Conservation (phyloP, 768 basidiomycete genomes). For the Trametes coccinea region DNA sequence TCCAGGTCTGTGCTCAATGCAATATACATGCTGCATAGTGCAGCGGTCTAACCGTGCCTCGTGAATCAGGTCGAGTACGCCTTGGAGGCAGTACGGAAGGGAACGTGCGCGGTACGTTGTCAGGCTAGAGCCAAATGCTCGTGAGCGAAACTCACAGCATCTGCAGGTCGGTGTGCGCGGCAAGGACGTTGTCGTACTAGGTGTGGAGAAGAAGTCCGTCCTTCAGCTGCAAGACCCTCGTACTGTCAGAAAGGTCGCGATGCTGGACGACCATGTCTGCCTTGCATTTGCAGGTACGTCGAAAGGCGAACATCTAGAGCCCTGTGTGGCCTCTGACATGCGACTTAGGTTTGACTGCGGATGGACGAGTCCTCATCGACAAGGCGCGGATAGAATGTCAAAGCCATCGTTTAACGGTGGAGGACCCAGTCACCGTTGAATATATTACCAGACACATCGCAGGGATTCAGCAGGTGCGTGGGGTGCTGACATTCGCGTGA, state of each 20-base stretch:
- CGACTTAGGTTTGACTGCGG: slow-evolving; percentile 84
- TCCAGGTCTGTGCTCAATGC: slow-evolving; percentile 64
- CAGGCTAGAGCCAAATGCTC: no score
- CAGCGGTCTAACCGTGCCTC: slow-evolving; percentile 21
- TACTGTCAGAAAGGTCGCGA: slow-evolving; percentile 96
- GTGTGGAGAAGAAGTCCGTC: slow-evolving; percentile 98
- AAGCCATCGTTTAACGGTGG: slow-evolving; percentile 93
- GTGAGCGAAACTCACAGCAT: slow-evolving; percentile 7
- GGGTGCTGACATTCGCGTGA: background rate
- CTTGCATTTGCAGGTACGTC: slow-evolving; percentile 92
- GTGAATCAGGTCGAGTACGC: slow-evolving; percentile 91
- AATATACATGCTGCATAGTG: background rate
- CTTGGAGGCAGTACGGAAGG: slow-evolving; percentile 94
- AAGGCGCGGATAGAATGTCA: slow-evolving; percentile 98
- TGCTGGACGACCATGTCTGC: slow-evolving; percentile 97
- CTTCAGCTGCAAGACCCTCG: slow-evolving; percentile 97
- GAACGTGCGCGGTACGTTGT: slow-evolving; percentile 85
- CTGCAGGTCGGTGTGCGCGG: slow-evolving; percentile 92
- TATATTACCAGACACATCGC: slow-evolving; percentile 98
- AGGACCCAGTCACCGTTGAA: slow-evolving; percentile 97
- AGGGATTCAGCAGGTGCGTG: slow-evolving; percentile 91
- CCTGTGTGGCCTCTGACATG: background rate
- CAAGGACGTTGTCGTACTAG: slow-evolving; percentile 91
- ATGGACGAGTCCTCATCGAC: slow-evolving; percentile 97
- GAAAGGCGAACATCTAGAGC: background rate